Percentiles rank a stretch among this genome's conserved stretches.
phyloP scores from a whole-genome alignment of 106 monocot species.

The Phalaenopsis aphrodite region DNA sequence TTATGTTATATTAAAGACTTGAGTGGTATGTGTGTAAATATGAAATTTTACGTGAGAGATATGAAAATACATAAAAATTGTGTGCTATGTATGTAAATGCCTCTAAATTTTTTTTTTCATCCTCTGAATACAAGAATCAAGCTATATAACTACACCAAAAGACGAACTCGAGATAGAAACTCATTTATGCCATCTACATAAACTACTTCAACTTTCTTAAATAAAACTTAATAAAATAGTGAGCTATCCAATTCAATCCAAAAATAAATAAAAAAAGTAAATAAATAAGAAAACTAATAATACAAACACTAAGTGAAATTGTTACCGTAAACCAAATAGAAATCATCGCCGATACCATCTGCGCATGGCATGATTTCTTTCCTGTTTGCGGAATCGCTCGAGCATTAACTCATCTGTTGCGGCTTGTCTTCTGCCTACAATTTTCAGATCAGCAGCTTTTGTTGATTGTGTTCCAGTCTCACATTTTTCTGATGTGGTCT shows the following conservation, averaged over 20 bases:
- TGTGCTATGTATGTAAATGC: too few relatives aligned
- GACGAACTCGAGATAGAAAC: too few relatives aligned
- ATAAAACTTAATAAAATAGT: not conserved
- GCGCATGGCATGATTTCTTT: constrained; percentile 71
- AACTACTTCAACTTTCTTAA: not conserved
- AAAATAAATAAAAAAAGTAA: not conserved
- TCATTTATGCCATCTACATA: not conserved
- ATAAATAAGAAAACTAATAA: not conserved
- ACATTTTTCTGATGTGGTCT: constrained; percentile 22
- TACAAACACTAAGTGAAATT: not conserved
- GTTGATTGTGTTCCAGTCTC: constrained; percentile 26
- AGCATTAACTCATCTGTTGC: constrained; percentile 95
- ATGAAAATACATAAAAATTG: too few relatives aligned
- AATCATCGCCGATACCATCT: constrained; percentile 26
- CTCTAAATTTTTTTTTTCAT: too few relatives aligned
- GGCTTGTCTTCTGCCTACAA: constrained; percentile 55
- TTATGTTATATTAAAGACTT: too few relatives aligned
- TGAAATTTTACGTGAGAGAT: too few relatives aligned
- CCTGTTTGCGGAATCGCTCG: constrained; percentile 87
- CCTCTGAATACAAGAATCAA: too few relatives aligned
- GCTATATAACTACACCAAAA: too few relatives aligned
- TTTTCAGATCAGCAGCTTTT: constrained; percentile 30
- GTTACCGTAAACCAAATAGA: not conserved
- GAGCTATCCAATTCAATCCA: too few relatives aligned
- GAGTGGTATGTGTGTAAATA: too few relatives aligned